Conservation (phyloP, 2,329 filamentous ascomycete genomes). For the Aspergillus fijiensis region DNA sequence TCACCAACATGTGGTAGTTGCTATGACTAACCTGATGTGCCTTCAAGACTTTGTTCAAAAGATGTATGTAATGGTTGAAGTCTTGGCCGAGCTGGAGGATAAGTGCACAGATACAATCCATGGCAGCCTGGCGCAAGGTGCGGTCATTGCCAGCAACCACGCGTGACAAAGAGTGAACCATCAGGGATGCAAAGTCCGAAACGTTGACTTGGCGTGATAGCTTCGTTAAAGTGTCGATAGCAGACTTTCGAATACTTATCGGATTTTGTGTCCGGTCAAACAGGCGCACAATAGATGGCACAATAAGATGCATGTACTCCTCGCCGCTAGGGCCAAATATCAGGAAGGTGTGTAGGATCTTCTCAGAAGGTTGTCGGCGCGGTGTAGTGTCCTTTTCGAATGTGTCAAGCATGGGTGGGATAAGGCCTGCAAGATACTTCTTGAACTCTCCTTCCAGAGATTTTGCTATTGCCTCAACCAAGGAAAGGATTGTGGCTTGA, state of each 20-base stretch:
- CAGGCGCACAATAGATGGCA: slow-evolving; percentile 89
- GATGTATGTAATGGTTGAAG: slow-evolving; percentile 89
- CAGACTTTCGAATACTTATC: slow-evolving; percentile 74
- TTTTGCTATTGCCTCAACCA: slow-evolving; percentile 90
- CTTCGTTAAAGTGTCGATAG: slow-evolving; percentile 92
- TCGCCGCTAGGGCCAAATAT: slow-evolving; percentile 95
- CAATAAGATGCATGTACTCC: slow-evolving; percentile 99
- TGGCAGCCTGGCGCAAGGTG: slow-evolving; percentile 72
- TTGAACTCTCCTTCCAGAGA: slow-evolving; percentile 98
- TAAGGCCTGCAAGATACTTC: slow-evolving; percentile 81
- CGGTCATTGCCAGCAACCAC: slow-evolving; percentile 74
- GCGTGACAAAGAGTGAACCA: slow-evolving; percentile 88
- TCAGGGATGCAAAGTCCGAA: slow-evolving; percentile 93
- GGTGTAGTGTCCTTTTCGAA: slow-evolving; percentile 79
- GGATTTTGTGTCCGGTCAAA: slow-evolving; percentile 89
- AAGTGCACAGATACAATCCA: slow-evolving; percentile 91
- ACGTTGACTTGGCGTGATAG: slow-evolving; percentile 95
- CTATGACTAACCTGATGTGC: slow-evolving; percentile 79
- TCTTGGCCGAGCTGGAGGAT: slow-evolving; percentile 96
- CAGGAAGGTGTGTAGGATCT: slow-evolving; percentile 89
- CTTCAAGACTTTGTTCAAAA: slow-evolving; percentile 82
- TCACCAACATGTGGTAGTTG: slow-evolving; percentile 89
- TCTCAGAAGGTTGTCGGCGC: slow-evolving; percentile 79
- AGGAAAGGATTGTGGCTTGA: slow-evolving; percentile 84
- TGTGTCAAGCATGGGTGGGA: slow-evolving; percentile 91